phyloP scores from a whole-genome alignment of 2,329 filamentous ascomycete species.

The Tolypocladium guangdongense region DNA sequence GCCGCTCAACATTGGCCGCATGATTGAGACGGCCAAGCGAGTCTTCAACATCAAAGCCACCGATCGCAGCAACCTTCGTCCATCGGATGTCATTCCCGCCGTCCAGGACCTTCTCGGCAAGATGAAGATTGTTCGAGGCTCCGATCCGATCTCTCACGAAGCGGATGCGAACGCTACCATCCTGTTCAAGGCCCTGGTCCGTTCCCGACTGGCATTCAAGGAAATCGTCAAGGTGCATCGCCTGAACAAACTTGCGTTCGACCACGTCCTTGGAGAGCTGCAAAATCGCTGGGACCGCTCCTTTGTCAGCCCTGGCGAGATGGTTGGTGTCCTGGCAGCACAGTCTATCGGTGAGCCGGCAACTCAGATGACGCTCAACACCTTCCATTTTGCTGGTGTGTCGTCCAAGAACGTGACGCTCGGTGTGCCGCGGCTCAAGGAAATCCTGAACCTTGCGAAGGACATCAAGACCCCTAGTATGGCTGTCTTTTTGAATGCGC shows the following conservation, averaged over 20 bases:
- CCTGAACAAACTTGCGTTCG: constrained; percentile 82
- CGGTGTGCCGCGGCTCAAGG: constrained; percentile 97
- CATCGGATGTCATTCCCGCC: constrained; percentile 73
- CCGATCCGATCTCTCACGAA: constrained; percentile 71
- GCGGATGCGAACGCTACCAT: constrained; percentile 82
- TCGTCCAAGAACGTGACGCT: constrained; percentile 99
- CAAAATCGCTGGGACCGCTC: constrained; percentile 80
- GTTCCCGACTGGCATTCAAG: constrained; percentile 86
- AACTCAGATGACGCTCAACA: constrained; percentile 98
- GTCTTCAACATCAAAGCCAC: constrained; percentile 84
- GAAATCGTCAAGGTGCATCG: constrained; percentile 77
- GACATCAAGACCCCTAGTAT: constrained; percentile 99
- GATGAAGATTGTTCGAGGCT: constrained; percentile 76
- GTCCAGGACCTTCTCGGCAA: constrained; percentile 65
- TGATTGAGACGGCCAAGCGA: constrained; percentile 82
- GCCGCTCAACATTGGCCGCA: constrained; percentile 81
- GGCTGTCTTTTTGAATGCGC: constrained; percentile 71
- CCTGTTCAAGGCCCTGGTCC: constrained; percentile 83
- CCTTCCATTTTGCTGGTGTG: constrained; percentile 99
- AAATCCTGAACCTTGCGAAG: constrained; percentile 94
- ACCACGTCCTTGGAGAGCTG: constrained; percentile 83
- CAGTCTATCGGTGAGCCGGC: constrained; percentile 98
- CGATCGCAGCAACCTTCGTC: constrained; percentile 79
- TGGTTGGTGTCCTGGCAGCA: constrained; percentile 95
- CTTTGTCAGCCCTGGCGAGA: constrained; percentile 85